Conservation (phyloP, 495 filamentous ascomycete species). For the Penicillium longicatenatum region DNA sequence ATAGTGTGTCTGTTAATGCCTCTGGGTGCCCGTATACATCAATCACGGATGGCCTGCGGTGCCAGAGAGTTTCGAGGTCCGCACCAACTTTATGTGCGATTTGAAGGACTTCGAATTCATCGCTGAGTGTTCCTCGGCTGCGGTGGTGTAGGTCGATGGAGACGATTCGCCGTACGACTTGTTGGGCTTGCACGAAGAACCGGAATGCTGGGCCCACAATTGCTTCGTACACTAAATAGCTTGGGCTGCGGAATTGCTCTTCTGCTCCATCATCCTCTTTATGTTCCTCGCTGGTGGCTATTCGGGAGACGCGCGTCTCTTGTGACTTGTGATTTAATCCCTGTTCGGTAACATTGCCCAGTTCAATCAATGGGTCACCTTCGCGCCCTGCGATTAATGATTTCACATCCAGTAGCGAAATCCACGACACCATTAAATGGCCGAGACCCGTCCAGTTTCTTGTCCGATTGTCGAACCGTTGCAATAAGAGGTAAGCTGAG, state of each 20-base stretch:
- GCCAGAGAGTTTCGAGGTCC: slow-evolving; percentile 44
- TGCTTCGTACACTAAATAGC: slow-evolving; percentile 37
- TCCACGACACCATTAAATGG: slow-evolving; percentile 36
- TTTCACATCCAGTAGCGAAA: slow-evolving; percentile 44
- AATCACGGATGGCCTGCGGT: slow-evolving; percentile 35
- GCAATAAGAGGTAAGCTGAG: slow-evolving; percentile 37
- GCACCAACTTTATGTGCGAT: slow-evolving; percentile 44
- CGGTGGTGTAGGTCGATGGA: slow-evolving; percentile 45
- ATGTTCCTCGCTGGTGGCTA: slow-evolving; percentile 2
- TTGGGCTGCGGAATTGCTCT: slow-evolving; percentile 30
- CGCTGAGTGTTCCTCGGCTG: slow-evolving; percentile 41
- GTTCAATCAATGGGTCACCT: slow-evolving; percentile 38
- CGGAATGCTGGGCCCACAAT: slow-evolving; percentile 38
- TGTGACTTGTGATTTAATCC: slow-evolving; percentile 1
- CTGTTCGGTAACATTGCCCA: slow-evolving; percentile 28
- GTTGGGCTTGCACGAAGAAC: slow-evolving; percentile 41
- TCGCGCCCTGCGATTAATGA: slow-evolving; percentile 44
- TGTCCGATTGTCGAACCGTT: slow-evolving; percentile 36
- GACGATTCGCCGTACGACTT: slow-evolving; percentile 42
- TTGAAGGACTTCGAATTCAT: slow-evolving; percentile 46
- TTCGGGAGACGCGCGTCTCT: not conserved
- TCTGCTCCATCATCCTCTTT: slow-evolving; percentile 20
- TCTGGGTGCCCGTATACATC: slow-evolving; percentile 36
- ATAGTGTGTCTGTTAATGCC: slow-evolving; percentile 28
- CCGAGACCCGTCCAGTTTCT: slow-evolving; percentile 34